phyloP scores from a whole-genome alignment of 2,329 filamentous ascomycete genomes.

The Colletotrichum musae region DNA sequence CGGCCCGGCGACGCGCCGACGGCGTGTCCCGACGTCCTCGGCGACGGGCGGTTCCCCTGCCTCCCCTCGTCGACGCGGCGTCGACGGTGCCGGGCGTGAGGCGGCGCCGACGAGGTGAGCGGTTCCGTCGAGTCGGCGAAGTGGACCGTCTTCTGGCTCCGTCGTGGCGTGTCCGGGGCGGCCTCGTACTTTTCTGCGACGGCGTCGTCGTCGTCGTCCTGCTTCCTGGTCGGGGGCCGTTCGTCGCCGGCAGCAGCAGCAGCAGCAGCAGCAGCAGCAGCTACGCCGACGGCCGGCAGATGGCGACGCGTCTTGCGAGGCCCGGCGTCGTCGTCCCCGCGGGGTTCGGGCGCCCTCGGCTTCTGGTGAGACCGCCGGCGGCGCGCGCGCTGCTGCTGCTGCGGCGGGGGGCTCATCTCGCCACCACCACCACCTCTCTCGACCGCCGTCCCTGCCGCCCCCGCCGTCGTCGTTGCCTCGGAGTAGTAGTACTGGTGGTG shows the following conservation, averaged over 20 bases:
- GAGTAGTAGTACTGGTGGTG: constrained; percentile 10
- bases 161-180: constrained; percentile 28
- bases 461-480: not conserved
- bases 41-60: constrained; percentile 8
- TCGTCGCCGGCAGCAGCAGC: too few relatives aligned
- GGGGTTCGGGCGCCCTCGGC: not conserved
- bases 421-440: not conserved
- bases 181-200: not conserved
- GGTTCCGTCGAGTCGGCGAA: constrained; percentile 30
- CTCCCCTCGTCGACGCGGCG: constrained; percentile 21
- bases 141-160: constrained; percentile 39
- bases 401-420: too few relatives aligned
- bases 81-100: constrained; percentile 18
- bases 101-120: not conserved
- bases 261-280: too few relatives aligned
- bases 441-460: not conserved
- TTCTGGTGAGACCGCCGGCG: constrained; percentile 26
- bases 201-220: not conserved
- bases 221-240: too few relatives aligned
- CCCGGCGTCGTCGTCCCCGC: not conserved
- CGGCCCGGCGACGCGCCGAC: not conserved
- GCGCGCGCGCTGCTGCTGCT: constrained; percentile 28
- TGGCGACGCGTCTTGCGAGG: not conserved
- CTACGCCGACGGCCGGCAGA: not conserved
- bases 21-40: constrained; percentile 16